Conservation (phyloP, 306 rosid species). For the Vicia villosa region DNA sequence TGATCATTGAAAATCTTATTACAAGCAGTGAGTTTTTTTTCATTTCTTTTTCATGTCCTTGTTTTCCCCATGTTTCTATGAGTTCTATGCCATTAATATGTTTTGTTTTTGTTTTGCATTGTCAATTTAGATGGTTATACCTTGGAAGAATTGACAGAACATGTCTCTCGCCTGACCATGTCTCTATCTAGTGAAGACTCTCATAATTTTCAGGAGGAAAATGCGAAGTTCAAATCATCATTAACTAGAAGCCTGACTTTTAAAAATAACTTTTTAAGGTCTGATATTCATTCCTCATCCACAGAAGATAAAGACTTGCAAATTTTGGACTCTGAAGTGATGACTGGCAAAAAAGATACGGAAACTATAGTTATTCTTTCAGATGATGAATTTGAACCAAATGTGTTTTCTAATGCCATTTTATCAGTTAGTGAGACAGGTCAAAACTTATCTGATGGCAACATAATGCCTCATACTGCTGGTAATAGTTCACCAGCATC, state of each 20-base stretch:
- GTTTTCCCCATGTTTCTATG: constrained; percentile 1
- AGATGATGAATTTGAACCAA: constrained; percentile 71
- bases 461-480: constrained; percentile 35
- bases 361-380: constrained; percentile 65
- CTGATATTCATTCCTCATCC: constrained; percentile 45
- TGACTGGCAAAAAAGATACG: constrained; percentile 33
- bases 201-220: constrained; percentile 41
- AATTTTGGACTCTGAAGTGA: constrained; percentile 41
- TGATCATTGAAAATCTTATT: constrained; percentile 67
- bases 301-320: constrained; percentile 46
- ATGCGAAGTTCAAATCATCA: constrained; percentile 40
- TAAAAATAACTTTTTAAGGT: constrained; percentile 40
- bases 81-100: constrained; percentile 31
- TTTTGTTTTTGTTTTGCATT: constrained; percentile 35
- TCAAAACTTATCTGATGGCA: constrained; percentile 42
- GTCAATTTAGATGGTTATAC: constrained; percentile 59
- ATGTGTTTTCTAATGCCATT: constrained; percentile 36
- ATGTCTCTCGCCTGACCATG: constrained; percentile 65
- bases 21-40: constrained; percentile 59
- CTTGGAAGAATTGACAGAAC: constrained; percentile 69
- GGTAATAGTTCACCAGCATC: constrained; percentile 43
- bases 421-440: constrained; percentile 46
- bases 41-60: neutral
- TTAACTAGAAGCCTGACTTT: constrained; percentile 46
- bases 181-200: constrained; percentile 63